Evolutionary conservation across 2,329 filamentous ascomycete species (phyloP).

Genomic region (Botryotinia globosa): DNA sequence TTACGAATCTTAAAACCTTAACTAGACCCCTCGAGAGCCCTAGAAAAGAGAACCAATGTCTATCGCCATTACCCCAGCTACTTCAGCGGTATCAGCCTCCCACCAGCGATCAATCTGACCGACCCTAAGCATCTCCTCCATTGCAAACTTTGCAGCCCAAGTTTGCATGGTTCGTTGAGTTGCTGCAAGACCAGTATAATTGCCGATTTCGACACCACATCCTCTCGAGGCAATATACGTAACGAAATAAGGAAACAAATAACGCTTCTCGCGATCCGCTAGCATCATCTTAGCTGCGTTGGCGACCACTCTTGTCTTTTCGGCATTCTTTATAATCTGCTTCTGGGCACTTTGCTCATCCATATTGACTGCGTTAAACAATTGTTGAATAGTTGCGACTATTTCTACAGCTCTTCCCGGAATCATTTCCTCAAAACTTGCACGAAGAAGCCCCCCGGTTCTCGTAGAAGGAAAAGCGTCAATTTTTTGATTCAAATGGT

Average conservation of each 20-base stretch:
- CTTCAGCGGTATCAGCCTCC: not conserved
- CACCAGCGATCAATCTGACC: not conserved
- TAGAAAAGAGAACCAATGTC: not conserved
- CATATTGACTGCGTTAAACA: not conserved
- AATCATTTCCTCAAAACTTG: not conserved
- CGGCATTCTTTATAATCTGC: not conserved
- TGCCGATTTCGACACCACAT: not conserved
- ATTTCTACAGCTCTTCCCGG: not conserved
- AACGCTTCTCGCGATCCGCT: not conserved
- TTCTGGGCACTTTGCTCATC: not conserved
- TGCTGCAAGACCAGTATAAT: not conserved
- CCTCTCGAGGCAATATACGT: not conserved
- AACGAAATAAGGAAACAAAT: not conserved
- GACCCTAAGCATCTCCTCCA: not conserved
- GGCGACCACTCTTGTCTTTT: not conserved
- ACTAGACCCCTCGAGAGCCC: not conserved
- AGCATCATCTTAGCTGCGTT: constrained; percentile 8
- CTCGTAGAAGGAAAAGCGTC: not conserved
- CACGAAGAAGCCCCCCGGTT: not conserved
- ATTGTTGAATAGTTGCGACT: not conserved
- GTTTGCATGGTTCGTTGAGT: not conserved
- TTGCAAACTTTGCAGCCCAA: not conserved
- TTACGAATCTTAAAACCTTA: not conserved
- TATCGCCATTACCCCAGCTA: not conserved
- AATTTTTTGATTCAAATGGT: not conserved